Conservation (phyloP, 352 stramenopile species). For the Globisporangium spinosum region DNA sequence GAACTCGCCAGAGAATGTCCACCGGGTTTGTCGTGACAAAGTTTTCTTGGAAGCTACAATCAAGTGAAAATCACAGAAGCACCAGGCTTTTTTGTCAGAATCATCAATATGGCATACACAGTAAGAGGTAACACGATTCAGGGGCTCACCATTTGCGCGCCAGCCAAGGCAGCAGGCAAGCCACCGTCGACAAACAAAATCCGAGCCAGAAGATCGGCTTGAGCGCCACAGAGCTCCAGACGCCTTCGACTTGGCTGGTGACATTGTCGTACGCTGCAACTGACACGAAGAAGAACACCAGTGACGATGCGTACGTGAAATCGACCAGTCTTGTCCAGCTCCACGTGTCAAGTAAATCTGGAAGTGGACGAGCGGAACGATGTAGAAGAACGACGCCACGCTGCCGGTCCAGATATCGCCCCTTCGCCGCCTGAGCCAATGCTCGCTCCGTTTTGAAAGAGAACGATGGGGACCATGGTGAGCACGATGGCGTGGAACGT, state of each 20-base stretch:
- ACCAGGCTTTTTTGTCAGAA: background rate
- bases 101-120: background rate
- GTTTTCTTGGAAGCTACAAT: slow-evolving; percentile 65
- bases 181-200: slow-evolving; percentile 35
- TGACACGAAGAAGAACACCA: slow-evolving; percentile 46
- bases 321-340: slow-evolving; percentile 59
- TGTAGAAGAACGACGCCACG: slow-evolving; percentile 90
- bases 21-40: slow-evolving; percentile 70
- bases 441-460: slow-evolving; percentile 50
- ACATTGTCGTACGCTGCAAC: slow-evolving; percentile 59
- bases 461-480: slow-evolving; percentile 48
- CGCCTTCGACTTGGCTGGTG: slow-evolving; percentile 39
- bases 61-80: background rate
- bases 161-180: slow-evolving; percentile 60
- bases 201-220: slow-evolving; percentile 61
- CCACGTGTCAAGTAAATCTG: slow-evolving; percentile 81
- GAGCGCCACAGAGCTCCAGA: slow-evolving; percentile 31
- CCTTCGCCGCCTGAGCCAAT: slow-evolving; percentile 38
- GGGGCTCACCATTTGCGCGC: slow-evolving; percentile 57
- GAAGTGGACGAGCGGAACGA: slow-evolving; percentile 92
- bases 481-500: slow-evolving; percentile 59
- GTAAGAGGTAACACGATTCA: background rate
- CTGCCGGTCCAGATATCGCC: slow-evolving; percentile 87
- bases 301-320: slow-evolving; percentile 41
- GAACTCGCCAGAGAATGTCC: slow-evolving; percentile 66